A percentile compares a stretch with the other conserved stretches of the same genome.
These are phyloP conservation scores for Schizophyllum amplum DNA, from an alignment of 1,284 basidiomycete species.

Conservation along the genomic window DNA sequence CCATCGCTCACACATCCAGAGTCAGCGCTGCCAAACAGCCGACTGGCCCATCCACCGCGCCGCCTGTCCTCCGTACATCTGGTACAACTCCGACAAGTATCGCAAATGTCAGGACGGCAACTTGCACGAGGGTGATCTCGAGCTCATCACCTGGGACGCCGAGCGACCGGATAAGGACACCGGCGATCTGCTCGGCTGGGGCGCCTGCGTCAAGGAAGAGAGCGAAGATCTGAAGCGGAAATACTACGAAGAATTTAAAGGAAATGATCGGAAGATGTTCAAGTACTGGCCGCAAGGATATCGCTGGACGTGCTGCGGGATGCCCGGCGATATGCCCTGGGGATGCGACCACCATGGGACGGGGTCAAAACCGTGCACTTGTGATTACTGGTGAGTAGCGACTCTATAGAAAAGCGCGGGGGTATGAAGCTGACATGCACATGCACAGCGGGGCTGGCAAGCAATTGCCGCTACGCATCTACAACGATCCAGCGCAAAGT, in stretches of 20 bases:
- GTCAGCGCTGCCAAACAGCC: background rate
- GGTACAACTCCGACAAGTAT: slow-evolving; percentile 20
- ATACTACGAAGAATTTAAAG: slow-evolving; percentile 20
- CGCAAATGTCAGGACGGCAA: slow-evolving; percentile 20
- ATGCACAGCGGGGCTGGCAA: slow-evolving; percentile 26
- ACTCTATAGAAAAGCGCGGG: too few relatives aligned
- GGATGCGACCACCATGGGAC: slow-evolving; percentile 32
- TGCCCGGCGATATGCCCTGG: slow-evolving; percentile 20
- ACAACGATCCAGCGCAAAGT: slow-evolving; percentile 18
- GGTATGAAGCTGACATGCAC: too few relatives aligned
- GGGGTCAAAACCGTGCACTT: slow-evolving; percentile 30
- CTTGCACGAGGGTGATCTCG: slow-evolving; percentile 23
- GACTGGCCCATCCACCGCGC: background rate
- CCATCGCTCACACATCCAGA: background rate
- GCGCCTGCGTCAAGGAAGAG: slow-evolving; percentile 15
- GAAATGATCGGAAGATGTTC: slow-evolving; percentile 21
- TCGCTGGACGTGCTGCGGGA: slow-evolving; percentile 29
- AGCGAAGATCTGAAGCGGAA: slow-evolving; percentile 18
- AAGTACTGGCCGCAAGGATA: slow-evolving; percentile 23
- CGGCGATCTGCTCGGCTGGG: slow-evolving; percentile 11
- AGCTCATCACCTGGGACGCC: slow-evolving; percentile 26
- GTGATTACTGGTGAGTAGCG: slow-evolving; percentile 26
- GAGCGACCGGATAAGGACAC: slow-evolving; percentile 14
- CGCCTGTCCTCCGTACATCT: slow-evolving; percentile 5
- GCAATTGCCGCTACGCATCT: slow-evolving; percentile 23